Evolutionary conservation across 345 rosid genomes (phyloP).

Genomic region (Cardamine chenopodiifolia): DNA sequence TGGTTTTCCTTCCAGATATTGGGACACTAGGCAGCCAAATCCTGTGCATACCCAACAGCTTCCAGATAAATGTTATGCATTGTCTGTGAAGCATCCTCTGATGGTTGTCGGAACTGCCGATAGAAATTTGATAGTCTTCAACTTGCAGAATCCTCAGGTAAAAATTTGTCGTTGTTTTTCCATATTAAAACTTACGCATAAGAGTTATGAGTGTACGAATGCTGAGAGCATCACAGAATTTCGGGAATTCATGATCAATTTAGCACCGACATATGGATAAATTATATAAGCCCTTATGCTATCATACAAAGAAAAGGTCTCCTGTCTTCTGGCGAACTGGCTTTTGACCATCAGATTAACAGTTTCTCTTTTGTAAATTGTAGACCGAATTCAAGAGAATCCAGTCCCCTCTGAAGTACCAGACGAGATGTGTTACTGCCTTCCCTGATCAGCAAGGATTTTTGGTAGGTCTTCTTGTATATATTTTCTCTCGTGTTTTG

Average conservation of each 20-base stretch:
- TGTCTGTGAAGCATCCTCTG: constrained; percentile 80
- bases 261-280: not conserved
- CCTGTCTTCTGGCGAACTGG: not conserved
- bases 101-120: constrained; percentile 99
- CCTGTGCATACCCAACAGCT: constrained; percentile 95
- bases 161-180: not conserved
- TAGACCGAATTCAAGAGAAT: constrained; percentile 93
- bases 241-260: not conserved
- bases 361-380: constrained; percentile 15
- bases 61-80: constrained; percentile 89
- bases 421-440: constrained; percentile 93
- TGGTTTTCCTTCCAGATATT: constrained; percentile 57
- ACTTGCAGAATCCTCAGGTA: constrained; percentile 95
- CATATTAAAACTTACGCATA: not conserved
- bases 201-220: not conserved
- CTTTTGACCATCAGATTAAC: not conserved
- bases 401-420: constrained; percentile 86
- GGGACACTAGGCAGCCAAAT: constrained; percentile 88
- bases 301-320: constrained; percentile 20
- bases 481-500: not conserved
- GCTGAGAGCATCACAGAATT: not conserved
- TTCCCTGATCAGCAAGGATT: constrained; percentile 99
- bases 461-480: constrained; percentile 56
- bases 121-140: constrained; percentile 79
- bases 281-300: not conserved